A percentile compares a stretch with the other conserved stretches of the same genome.
Evolutionary conservation across 1,284 basidiomycete species (phyloP).

Genomic region (Neolentinus lepideus): DNA sequence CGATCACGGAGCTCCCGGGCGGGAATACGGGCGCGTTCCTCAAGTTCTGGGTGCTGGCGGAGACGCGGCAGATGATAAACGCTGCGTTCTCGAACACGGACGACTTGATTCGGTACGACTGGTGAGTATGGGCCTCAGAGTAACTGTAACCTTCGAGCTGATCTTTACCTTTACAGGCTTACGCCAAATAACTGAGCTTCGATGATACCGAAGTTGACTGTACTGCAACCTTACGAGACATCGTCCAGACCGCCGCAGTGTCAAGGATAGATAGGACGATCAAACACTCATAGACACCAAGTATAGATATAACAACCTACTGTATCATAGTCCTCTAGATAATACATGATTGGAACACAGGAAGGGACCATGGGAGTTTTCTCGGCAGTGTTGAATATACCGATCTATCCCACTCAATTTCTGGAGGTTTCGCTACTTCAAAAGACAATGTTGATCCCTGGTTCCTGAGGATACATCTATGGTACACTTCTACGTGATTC

Average conservation of each 20-base stretch:
- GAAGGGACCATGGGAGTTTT: not conserved
- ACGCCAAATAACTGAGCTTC: conserved; percentile 19
- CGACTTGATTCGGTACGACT: conserved; percentile 71
- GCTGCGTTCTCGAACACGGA: conserved; percentile 72
- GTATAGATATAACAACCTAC: not conserved
- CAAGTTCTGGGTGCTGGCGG: conserved; percentile 91
- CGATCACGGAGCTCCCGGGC: conserved; percentile 53
- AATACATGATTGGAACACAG: not conserved
- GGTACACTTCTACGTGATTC: not conserved
- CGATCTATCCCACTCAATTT: too few species aligned
- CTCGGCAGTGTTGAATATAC: not conserved
- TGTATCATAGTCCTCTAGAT: not conserved
- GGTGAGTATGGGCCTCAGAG: conserved; percentile 29
- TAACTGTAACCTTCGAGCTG: not conserved
- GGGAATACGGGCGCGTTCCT: conserved; percentile 77
- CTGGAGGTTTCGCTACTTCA: too few species aligned
- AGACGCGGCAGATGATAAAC: conserved; percentile 82
- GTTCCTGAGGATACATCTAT: not conserved
- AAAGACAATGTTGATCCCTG: too few species aligned
- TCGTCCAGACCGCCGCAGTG: not conserved
- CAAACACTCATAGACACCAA: not conserved
- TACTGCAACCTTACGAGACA: not conserved
- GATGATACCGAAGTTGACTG: not conserved
- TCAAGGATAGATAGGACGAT: not conserved
- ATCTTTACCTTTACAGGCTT: conserved; percentile 17